Base-by-base conservation (phyloP, 768 basidiomycete species). In the Lanmaoa rubissima region DNA sequence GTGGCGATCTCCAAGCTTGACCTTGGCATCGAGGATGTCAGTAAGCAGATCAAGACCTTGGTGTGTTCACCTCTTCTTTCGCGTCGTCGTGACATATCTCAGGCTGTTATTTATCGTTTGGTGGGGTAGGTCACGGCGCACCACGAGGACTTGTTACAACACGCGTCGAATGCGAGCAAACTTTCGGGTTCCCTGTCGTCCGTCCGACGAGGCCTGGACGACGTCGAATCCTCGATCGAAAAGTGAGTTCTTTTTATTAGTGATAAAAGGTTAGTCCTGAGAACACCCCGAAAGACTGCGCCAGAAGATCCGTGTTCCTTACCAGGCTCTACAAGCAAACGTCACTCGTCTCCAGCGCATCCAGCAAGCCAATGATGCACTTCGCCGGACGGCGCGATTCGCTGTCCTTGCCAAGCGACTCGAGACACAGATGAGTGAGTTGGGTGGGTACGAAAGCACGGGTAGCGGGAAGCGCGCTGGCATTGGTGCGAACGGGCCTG, bases 21-120 rank as follows among this genome's bases (percentile, higher is more conserved):
- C 58, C 82, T 86, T 65, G 90, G 87, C 0, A 88, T 98, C 57
- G 96, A 98, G 40, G 94, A 98, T 71, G 86, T 96, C 19, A 86
- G 88, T 28, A 92, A 88, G 69, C 93, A 98, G 72, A 87, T 98
- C 50, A 90, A 90, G 73, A 79, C 78, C 46, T 77, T 96, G 72
- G 94, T 95, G 57, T 61, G 87, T 75, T 8, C 24, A 8, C 19
- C 17, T 16, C 43, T 17, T 11, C 26, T 1, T 21, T 9, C 24
- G 24, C 3, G 8, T 35, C 26, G 5, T 31, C 24, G 11, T 32
- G 19, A 16, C 1, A 7, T 4, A 0, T n/a, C 8, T 10, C 2
- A 11, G 9, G 17, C 14, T 4, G 28, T 4, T 32, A 4, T 38
- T 55, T 38, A 52, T 5, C 14, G 5, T n/a, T 17, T 10, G 16